Base-by-base conservation (phyloP, 164 flowering plant genomes). In the Magnolia changhungtana region DNA sequence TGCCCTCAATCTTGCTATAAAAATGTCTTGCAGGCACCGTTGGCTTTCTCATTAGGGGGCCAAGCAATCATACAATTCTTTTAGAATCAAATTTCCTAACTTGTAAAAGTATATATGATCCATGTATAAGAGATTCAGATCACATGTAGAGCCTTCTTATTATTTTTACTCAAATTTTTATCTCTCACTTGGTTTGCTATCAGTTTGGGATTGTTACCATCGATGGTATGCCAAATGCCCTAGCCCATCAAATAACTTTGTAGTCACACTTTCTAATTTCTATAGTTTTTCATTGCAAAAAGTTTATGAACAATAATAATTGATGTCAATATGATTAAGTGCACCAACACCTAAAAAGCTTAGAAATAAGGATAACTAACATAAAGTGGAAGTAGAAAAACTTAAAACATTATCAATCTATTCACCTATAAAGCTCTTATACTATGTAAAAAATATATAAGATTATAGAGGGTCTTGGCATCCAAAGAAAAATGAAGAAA, bases 31-130 rank as follows among this genome's bases (percentile, higher is more conserved):
- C 13, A 13, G 1, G 21, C 2, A 5, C 72, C 23, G 20, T 23
- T 70, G 31, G 18, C 72, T n/a, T 70, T 50, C 37, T 70, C 72
- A 16, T 70, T n/a, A 0, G 37, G 72, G 7, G 27, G 19, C 72
- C 37, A 50, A 37, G 14, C 52, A 50, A 70, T 70, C 72, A 55
- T 52, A 70, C 18, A 23, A 6, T 70, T 31, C 72, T 45, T 70
- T 70, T 3, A 10, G 21, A 31, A 49, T 70, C 45, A 3, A 37
- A 37, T 37, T 37, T 5, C 72, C 27, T 49, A 50, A 70, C 52
- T 5, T 45, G 11, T 13, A 52, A 70, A 4, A 70, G 58, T 52
- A 70, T 70, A 37, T 4, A 3, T 37, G 45, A 70, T 70, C 59
- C 72, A 37, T 27, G 1, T 27, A 27, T 19, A 16, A 1, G 72